Evolutionary conservation across 495 filamentous ascomycete species (phyloP).

Genomic region (Achaetomiella virescens): DNA sequence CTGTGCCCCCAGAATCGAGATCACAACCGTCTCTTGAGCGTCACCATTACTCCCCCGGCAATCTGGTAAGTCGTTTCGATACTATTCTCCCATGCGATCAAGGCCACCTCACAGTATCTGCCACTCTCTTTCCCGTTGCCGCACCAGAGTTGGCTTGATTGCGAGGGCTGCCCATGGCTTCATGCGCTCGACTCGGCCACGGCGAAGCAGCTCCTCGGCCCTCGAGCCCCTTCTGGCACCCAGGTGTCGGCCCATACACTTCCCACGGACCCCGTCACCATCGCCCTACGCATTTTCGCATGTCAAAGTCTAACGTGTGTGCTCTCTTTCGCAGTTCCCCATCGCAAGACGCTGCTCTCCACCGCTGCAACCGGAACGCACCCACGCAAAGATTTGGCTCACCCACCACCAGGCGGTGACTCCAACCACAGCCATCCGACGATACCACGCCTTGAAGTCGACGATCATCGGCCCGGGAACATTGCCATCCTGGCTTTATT

Average conservation of each 20-base stretch:
- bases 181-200: slow-evolving; percentile 9
- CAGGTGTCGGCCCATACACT: background rate
- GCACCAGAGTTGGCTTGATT: background rate
- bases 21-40: slow-evolving; percentile 19
- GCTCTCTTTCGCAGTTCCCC: background rate
- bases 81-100: slow-evolving; percentile 36
- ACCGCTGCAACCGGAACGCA: background rate
- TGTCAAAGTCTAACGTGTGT: background rate
- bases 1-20: slow-evolving; percentile 21
- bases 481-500: slow-evolving; percentile 2
- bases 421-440: slow-evolving; percentile 12
- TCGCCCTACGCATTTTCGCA: background rate
- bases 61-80: slow-evolving; percentile 36
- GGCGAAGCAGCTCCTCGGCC: background rate
- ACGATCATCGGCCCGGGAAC: background rate
- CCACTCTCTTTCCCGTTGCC: slow-evolving; percentile 17
- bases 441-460: slow-evolving; percentile 7
- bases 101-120: slow-evolving; percentile 7
- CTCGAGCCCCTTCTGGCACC: background rate
- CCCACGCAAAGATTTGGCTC: slow-evolving; percentile 3
- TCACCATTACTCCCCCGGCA: slow-evolving; percentile 31
- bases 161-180: background rate
- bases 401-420: slow-evolving; percentile 20
- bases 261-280: background rate
- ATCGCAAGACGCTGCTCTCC: background rate